Evolutionary conservation across 2,329 filamentous ascomycete species (phyloP).

Genomic region (Metarhizium rileyi): DNA sequence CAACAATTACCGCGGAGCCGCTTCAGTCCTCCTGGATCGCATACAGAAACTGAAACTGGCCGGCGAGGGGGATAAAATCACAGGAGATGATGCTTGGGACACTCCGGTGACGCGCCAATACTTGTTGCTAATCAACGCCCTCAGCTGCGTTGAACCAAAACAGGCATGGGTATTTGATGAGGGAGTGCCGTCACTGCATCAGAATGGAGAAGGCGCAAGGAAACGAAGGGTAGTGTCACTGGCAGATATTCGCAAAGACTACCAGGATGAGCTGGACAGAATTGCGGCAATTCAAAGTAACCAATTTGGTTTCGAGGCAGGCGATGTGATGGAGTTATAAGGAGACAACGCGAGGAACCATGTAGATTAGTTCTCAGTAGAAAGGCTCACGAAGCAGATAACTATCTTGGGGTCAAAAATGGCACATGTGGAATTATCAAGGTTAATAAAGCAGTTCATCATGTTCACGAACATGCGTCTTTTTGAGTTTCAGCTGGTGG

Average conservation of each 20-base stretch:
- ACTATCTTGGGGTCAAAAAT: conserved; percentile 17
- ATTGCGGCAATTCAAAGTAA: conserved; percentile 82
- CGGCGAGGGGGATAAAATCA: conserved; percentile 48
- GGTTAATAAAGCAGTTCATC: conserved; percentile 17
- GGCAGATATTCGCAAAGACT: conserved; percentile 77
- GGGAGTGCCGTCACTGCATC: conserved; percentile 14
- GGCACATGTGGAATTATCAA: conserved; percentile 6
- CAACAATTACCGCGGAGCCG: conserved; percentile 75
- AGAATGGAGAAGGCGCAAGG: conserved; percentile 14
- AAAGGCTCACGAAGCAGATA: conserved; percentile 17
- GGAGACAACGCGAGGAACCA: not conserved
- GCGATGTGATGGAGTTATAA: conserved; percentile 42
- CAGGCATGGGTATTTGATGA: conserved; percentile 67
- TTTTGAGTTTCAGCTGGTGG: conserved; percentile 4
- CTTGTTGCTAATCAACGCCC: conserved; percentile 82
- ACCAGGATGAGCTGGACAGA: conserved; percentile 81
- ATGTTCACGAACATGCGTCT: conserved; percentile 10
- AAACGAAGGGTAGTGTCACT: conserved; percentile 76
- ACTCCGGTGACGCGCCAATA: conserved; percentile 65
- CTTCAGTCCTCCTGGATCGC: conserved; percentile 51
- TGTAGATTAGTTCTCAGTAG: not conserved
- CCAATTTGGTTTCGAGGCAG: conserved; percentile 66
- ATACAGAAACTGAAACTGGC: conserved; percentile 51
- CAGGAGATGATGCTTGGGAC: conserved; percentile 47
- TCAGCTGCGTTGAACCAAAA: conserved; percentile 71